Conservation (phyloP, 257 asterid genomes). For the Ilex aquifolium region DNA sequence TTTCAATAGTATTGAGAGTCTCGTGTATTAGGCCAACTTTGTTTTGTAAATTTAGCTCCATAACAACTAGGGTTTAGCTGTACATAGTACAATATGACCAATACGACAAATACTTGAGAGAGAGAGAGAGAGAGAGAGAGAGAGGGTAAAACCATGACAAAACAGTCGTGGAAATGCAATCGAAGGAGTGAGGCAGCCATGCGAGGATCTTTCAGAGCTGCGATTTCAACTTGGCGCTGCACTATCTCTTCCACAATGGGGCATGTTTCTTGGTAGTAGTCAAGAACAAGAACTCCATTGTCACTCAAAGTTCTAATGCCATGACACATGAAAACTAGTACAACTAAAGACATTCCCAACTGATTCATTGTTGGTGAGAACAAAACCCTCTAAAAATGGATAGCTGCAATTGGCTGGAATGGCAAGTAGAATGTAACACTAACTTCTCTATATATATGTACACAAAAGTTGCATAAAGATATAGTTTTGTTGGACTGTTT, state of each 20-base stretch:
- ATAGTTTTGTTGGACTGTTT: not conserved
- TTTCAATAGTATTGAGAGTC: no score
- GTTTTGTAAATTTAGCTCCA: no score
- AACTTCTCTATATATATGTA: not conserved
- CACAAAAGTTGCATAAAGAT: not conserved
- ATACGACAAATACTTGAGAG: no score
- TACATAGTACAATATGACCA: no score
- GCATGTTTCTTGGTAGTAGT: conserved; percentile 18
- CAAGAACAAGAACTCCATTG: conserved; percentile 11
- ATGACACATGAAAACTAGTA: not conserved
- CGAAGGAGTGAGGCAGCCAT: conserved; percentile 34
- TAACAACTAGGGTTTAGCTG: no score
- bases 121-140: no score
- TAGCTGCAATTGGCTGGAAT: not conserved
- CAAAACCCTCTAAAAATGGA: not conserved
- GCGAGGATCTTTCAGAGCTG: conserved; percentile 27
- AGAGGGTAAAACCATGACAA: conserved; percentile 17
- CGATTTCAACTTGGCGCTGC: conserved; percentile 20
- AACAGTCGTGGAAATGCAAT: conserved; percentile 32
- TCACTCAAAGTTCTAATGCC: conserved; percentile 6
- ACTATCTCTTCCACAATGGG: conserved; percentile 18
- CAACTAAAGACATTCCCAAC: not conserved
- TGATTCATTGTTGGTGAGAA: conserved; percentile 8
- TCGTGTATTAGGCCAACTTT: no score
- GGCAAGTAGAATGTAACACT: not conserved